phyloP scores from a whole-genome alignment of 1,139 yeast species.

The Yamadazyma diddensiae region DNA sequence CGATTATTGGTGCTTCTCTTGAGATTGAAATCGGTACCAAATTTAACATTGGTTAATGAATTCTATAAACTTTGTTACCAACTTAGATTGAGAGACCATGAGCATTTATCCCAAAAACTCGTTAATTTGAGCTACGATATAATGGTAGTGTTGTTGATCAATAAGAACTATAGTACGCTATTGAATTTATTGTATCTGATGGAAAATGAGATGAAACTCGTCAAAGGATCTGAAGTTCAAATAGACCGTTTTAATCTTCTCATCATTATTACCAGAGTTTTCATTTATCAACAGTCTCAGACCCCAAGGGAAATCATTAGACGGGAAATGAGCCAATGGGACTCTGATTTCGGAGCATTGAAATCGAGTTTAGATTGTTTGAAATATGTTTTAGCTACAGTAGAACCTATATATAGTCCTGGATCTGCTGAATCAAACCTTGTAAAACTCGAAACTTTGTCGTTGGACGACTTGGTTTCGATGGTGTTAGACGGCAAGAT shows the following conservation, averaged over 20 bases:
- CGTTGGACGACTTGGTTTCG: conserved; percentile 13
- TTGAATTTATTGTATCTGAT: conserved; percentile 25
- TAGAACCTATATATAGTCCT: no score
- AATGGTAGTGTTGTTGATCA: conserved; percentile 28
- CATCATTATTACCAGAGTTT: no score
- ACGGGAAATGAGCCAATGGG: conserved; percentile 1
- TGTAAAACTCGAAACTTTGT: no score
- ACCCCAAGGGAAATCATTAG: conserved; percentile 4
- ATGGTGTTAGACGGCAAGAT: conserved; percentile 20
- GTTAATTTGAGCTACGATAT: conserved; percentile 34
- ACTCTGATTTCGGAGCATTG: no score
- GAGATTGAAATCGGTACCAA: conserved; percentile 39
- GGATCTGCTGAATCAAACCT: no score
- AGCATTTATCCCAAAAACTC: conserved; percentile 12
- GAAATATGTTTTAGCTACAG: no score
- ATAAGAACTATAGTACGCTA: conserved; percentile 30
- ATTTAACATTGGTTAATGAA: conserved; percentile 35
- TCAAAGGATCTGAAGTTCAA: no score
- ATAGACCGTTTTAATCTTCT: no score
- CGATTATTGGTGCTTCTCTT: conserved; percentile 26
- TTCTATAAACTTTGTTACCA: conserved; percentile 41
- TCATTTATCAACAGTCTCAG: no score
- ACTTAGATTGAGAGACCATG: conserved; percentile 21
- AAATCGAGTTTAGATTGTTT: no score
- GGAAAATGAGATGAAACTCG: conserved; percentile 4